Base-by-base conservation (phyloP, 2,329 filamentous ascomycete genomes). In the Diaporthe sp. region DNA sequence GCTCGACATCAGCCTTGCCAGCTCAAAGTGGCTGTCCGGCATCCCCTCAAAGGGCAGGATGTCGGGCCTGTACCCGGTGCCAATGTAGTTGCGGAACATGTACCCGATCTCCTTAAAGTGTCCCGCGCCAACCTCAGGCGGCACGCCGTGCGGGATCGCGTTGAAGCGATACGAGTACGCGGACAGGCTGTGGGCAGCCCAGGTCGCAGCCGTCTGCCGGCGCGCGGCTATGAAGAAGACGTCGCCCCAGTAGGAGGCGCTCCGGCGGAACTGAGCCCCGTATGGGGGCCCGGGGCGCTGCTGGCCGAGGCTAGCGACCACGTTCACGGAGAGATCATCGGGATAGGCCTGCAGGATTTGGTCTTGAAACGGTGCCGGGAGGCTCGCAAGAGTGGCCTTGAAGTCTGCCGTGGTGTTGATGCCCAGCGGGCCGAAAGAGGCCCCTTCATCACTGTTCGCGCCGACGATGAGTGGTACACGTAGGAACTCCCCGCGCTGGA, bases 391-490 rank as follows among this genome's bases (percentile, higher is more conserved):
- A 12, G 71, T 69, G 50, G 63, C 66, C 32, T 66, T 51, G 50
- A 76, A 73, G 25, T 76, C 72, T 37, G 61, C 73, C 44, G 73
- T 55, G 25, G 27, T 68, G 44, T 73, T 69, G 32, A 76, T 72
- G 13, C 59, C 39, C 19, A 50, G 51, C 44, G 25, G 50, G 13
- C 61, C 66, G 39, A 37, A 37, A 12, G 27, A 75, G 10, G 80
- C 78, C 7, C 80, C 81, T 73, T 83, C 82, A 27, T 83, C 81
- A 9, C 78, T 78, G 42, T 65, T 65, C 19, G 59, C 59, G 42
- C 59, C 59, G 27, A 65, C 27, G 27, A 65, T 50, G 59, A 65
- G 12, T 32, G 59, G 59, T 10, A 65, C 59, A n/a, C 39, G 59
- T 32, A 65, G 17, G 42, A 50, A 35, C 17, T 65, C 59, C 19